Conservation (phyloP, 768 basidiomycete genomes). For the Gymnopilus junonius region DNA sequence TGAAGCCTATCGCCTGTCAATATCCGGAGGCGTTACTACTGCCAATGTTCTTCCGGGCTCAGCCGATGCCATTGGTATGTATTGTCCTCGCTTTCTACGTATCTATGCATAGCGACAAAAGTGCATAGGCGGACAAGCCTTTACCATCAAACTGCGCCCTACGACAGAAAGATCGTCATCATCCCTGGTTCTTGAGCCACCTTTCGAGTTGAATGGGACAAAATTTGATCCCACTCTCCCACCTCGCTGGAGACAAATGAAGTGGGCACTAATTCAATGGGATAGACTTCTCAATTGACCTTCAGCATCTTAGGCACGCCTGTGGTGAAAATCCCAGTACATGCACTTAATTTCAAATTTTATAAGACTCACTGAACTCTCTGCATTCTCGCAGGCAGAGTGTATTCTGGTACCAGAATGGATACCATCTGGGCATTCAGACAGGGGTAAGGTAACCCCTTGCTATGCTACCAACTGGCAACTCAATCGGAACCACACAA, state of each 20-base stretch:
- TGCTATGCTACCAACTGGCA: neutral
- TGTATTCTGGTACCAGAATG: constrained; percentile 58
- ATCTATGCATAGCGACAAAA: constrained; percentile 1
- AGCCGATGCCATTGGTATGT: constrained; percentile 59
- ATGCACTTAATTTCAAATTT: constrained; percentile 12
- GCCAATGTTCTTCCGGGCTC: constrained; percentile 76
- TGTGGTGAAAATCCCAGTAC: constrained; percentile 63
- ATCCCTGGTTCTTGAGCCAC: constrained; percentile 81
- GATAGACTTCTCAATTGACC: neutral
- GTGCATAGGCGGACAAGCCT: constrained; percentile 76
- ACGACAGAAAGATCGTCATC: constrained; percentile 73
- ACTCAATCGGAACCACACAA: constrained; percentile 30
- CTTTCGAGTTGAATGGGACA: constrained; percentile 51
- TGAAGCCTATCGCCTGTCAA: constrained; percentile 62
- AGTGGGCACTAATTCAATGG: constrained; percentile 41
- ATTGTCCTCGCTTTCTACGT: neutral
- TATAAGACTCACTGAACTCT: constrained; percentile 6
- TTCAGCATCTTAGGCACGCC: constrained; percentile 40
- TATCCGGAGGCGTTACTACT: constrained; percentile 82
- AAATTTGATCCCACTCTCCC: constrained; percentile 39
- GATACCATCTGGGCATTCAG: constrained; percentile 72
- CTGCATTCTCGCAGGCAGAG: constrained; percentile 35
- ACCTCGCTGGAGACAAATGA: constrained; percentile 75
- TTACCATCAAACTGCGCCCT: constrained; percentile 78
- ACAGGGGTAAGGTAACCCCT: constrained; percentile 44